Percentiles rank a stretch among this genome's conserved stretches.
These are phyloP conservation scores for Craspedostauros australis DNA, from an alignment of 108 stramenopile genomes.

Conservation along the genomic window DNA sequence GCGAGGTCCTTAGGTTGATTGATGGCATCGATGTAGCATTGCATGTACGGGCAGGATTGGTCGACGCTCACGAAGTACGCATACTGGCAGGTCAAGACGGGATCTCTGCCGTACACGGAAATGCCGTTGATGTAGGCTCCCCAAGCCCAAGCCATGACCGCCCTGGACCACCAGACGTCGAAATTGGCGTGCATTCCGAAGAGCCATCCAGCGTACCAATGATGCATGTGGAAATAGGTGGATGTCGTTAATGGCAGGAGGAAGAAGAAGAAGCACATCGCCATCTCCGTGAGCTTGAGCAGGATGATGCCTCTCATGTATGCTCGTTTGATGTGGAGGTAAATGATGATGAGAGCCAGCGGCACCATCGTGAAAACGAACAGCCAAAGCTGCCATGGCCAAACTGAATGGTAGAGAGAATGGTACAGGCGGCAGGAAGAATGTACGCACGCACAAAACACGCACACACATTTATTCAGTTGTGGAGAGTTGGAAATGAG, in stretches of 20 bases:
- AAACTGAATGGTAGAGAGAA: no score
- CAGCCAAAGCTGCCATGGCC: constrained; percentile 50
- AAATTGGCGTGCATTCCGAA: constrained; percentile 55
- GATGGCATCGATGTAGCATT: no score
- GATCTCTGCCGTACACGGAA: constrained; percentile 67
- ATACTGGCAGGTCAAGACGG: constrained; percentile 57
- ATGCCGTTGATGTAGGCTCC: constrained; percentile 62
- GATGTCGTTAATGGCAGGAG: constrained; percentile 30
- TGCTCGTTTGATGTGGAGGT: constrained; percentile 27
- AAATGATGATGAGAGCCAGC: constrained; percentile 20
- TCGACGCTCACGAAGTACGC: constrained; percentile 41
- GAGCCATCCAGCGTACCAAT: constrained; percentile 56
- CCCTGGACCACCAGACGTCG: constrained; percentile 40
- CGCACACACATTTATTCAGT: no score
- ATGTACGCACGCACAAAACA: no score
- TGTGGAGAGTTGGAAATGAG: no score
- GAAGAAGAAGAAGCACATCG: constrained; percentile 29
- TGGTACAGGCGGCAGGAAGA: no score
- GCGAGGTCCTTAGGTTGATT: no score
- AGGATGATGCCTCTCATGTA: constrained; percentile 21
- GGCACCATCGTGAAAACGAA: constrained; percentile 40
- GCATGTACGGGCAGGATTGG: constrained; percentile 38
- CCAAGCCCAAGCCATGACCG: constrained; percentile 45
- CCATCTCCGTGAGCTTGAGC: constrained; percentile 39
- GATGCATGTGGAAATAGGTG: constrained; percentile 64